Base-by-base conservation (phyloP, 2,329 filamentous ascomycete genomes). In the Rhexocercosporidium sp. region DNA sequence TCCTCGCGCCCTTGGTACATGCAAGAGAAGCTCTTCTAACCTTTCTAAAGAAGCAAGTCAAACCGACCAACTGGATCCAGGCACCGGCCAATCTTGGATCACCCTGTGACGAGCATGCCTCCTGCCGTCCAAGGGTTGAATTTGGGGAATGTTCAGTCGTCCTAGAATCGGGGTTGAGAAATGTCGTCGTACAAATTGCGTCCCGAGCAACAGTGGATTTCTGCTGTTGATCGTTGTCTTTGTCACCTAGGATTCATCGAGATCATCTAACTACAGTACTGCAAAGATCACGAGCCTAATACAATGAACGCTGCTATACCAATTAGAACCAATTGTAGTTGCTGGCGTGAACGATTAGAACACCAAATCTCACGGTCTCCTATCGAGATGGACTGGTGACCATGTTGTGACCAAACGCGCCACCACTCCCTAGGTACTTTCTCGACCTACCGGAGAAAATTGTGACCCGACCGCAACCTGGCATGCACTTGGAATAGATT, bases 81-180 rank as follows among this genome's bases (percentile, higher is more conserved):
- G n/a, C n/a, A n/a, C n/a, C n/a, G n/a, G n/a, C n/a, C n/a, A n/a
- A n/a, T n/a, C n/a, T n/a, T n/a, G n/a, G n/a, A n/a, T n/a, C n/a
- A n/a, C n/a, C n/a, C n/a, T n/a, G n/a, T n/a, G n/a, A 59, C 39
- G 37, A 27, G 37, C 1, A 34, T 60, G 41, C 41, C 46, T 39
- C 6, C 25, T 46, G 8, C 57, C 37, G 56, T 44, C 34, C 20
- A 25, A 41, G 31, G 20, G 49, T 4, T 8, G 25, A 31, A 27
- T 5, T n/a, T 31, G 7, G 14, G 56, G 56, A 29, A 59, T 59
- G 12, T 59, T 29, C 46, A 27, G 37, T 60, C 57, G 57, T 60
- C 57, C 57, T 25, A 60, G 25, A 37, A 60, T 47, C 31, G 25
- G n/a, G 57, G 57, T 47, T 29, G 37, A 46, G 57, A 47, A 60